Percentiles rank a stretch among this genome's conserved stretches.
These are phyloP conservation scores for Chytriomyces sp. DNA, from an alignment of 192 early-diverging fungal species.

Conservation along the genomic window DNA sequence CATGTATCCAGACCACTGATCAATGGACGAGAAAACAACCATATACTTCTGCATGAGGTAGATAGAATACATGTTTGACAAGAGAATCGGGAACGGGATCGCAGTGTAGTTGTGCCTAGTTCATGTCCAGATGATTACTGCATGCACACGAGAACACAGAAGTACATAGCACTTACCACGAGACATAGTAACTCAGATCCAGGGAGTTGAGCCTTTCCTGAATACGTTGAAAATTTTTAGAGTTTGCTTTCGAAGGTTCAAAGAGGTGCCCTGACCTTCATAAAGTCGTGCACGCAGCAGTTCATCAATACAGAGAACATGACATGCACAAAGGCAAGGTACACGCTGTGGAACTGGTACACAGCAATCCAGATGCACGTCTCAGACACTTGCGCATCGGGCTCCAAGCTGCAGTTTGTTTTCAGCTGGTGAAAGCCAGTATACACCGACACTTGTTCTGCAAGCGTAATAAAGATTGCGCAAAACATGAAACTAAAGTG, in stretches of 20 bases:
- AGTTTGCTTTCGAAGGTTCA: not conserved
- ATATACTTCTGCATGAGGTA: conserved; percentile 21
- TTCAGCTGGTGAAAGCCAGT: not conserved
- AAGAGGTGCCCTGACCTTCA: not conserved
- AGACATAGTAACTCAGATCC: not conserved
- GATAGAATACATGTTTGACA: conserved; percentile 28
- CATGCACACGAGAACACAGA: not conserved
- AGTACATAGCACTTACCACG: conserved; percentile 9
- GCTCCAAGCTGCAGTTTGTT: not conserved
- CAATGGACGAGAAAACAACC: not conserved
- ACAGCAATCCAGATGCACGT: conserved; percentile 26
- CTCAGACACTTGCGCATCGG: not conserved
- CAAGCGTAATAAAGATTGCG: not conserved
- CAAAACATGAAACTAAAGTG: conserved; percentile 14
- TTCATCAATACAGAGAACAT: conserved; percentile 33
- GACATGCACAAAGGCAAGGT: conserved; percentile 31
- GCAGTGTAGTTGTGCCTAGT: conserved; percentile 27
- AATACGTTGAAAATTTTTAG: not conserved
- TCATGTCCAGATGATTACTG: not conserved
- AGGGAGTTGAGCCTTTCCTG: not conserved
- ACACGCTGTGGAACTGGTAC: conserved; percentile 32
- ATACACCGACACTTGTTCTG: not conserved
- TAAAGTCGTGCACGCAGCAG: conserved; percentile 24
- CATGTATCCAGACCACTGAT: conserved; percentile 3
- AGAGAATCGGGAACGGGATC: conserved; percentile 24